Base-by-base conservation (phyloP, 2,329 filamentous ascomycete species). In the Geosmithia putterillii region DNA sequence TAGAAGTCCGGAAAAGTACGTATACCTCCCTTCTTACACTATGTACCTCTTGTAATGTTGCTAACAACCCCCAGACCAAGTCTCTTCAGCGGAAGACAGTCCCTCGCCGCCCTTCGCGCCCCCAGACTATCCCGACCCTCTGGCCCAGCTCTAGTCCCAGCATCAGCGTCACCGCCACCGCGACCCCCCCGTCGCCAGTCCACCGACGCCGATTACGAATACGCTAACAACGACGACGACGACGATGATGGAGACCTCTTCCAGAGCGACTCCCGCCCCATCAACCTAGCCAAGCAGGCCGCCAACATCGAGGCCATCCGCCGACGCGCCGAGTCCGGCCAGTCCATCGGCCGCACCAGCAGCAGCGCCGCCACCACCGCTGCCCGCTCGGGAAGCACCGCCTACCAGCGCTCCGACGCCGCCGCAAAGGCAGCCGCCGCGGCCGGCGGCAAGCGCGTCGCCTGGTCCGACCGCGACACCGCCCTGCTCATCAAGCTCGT, bases 401-500 rank as follows among this genome's bases (percentile, higher is more conserved):
- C n/a, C n/a, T 38, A 7, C 35, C 41, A 18, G 19, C 18, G 23
- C 38, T 42, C 46, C 45, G 47, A 32, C 40, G 32, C 40, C 35
- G 36, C 39, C 25, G 18, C 39, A 25, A 32, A 6, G 28, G 28
- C 28, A 12, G 28, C 28, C 4, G 28, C 28, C 28, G 5, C 28
- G 15, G 28, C 28, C 10, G 10, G 28, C 15, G 10, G 28, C 28
- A 53, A 51, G 28, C 63, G 63, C 35, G 42, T 51, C 18, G 51
- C 53, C 7, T 76, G 73, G 73, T 62, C 62, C 22, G 50, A 58
- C 9, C 44, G 52, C 7, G 73, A 76, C 49, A 57, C 57, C 5
- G 36, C 51, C 12, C 47, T 54, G 32, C 68, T 76, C 38, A 52
- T 74, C 25, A 48, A 57, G 7, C 60, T 67, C 42, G 62, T 76